Evolutionary conservation across 164 flowering plant species (phyloP).

Genomic region (Dillenia turbinata): DNA sequence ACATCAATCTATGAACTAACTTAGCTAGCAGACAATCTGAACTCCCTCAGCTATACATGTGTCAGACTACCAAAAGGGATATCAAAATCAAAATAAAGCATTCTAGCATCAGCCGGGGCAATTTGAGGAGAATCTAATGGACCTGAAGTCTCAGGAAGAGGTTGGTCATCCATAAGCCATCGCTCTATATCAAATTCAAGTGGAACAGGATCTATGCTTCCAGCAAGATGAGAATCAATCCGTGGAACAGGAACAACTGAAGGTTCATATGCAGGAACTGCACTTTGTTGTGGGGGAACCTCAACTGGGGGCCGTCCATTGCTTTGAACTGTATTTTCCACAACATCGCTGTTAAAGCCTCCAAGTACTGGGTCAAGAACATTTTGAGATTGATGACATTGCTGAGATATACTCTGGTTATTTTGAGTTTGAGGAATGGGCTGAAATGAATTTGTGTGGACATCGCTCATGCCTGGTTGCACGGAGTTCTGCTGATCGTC

Average conservation of each 20-base stretch:
- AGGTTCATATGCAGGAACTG: slow-evolving; percentile 14
- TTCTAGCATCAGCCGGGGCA: slow-evolving; percentile 18
- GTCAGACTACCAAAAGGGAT: slow-evolving; percentile 28
- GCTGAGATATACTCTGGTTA: slow-evolving; percentile 16
- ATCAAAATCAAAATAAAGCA: slow-evolving; percentile 38
- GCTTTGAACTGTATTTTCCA: slow-evolving; percentile 5
- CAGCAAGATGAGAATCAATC: slow-evolving; percentile 10
- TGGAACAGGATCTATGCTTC: slow-evolving; percentile 7
- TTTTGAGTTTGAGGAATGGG: slow-evolving; percentile 11
- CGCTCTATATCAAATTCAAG: slow-evolving; percentile 20
- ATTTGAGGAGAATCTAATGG: slow-evolving; percentile 16
- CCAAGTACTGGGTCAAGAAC: not conserved
- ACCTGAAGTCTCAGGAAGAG: slow-evolving; percentile 12
- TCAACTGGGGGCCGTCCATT: slow-evolving; percentile 6
- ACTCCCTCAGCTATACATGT: slow-evolving; percentile 9
- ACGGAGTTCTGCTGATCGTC: slow-evolving; percentile 8
- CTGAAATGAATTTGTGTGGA: slow-evolving; percentile 2
- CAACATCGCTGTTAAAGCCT: slow-evolving; percentile 14
- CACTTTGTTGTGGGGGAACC: slow-evolving; percentile 12
- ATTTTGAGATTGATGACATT: slow-evolving; percentile 8
- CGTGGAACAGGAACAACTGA: slow-evolving; percentile 7
- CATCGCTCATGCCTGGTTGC: slow-evolving; percentile 7
- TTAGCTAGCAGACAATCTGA: too few species aligned
- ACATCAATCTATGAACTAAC: too few species aligned
- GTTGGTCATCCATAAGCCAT: slow-evolving; percentile 32